Percentiles rank a stretch among this genome's conserved stretches.
Evolutionary conservation across 345 rosid genomes (phyloP).

Genomic region (Limnanthes douglasii): DNA sequence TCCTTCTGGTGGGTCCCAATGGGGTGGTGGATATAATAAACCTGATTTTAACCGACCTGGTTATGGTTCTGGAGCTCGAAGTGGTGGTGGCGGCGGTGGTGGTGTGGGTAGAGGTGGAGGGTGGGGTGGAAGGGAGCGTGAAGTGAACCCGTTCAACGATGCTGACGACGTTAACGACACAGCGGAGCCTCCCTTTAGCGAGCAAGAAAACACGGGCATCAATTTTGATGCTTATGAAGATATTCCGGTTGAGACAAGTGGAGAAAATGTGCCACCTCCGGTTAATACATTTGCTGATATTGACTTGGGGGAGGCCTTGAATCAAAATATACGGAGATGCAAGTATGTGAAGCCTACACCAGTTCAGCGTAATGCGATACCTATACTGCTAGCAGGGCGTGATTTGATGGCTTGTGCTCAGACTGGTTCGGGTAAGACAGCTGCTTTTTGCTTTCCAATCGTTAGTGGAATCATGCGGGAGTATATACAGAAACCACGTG

Average conservation of each 20-base stretch:
- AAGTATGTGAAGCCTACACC: slow-evolving; percentile 98
- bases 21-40: slow-evolving; percentile 26
- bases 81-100: slow-evolving; percentile 39
- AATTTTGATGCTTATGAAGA: slow-evolving; percentile 97
- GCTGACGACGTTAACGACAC: slow-evolving; percentile 40
- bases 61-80: slow-evolving; percentile 19
- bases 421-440: slow-evolving; percentile 99
- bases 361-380: slow-evolving; percentile 86
- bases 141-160: slow-evolving; percentile 85
- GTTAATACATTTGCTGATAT: slow-evolving; percentile 86
- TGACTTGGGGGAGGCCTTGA: slow-evolving; percentile 84
- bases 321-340: slow-evolving; percentile 73
- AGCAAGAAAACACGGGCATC: slow-evolving; percentile 64
- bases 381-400: slow-evolving; percentile 66
- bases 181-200: slow-evolving; percentile 27
- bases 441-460: slow-evolving; percentile 95
- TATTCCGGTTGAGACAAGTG: slow-evolving; percentile 93
- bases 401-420: slow-evolving; percentile 99
- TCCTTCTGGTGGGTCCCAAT: slow-evolving; percentile 39
- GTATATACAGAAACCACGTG: slow-evolving; percentile 63
- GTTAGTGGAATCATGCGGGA: slow-evolving; percentile 84
- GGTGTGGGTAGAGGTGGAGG: slow-evolving; percentile 57
- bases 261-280: slow-evolving; percentile 87
- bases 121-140: slow-evolving; percentile 73
- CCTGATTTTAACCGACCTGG: slow-evolving; percentile 12